These are phyloP conservation scores for Mycena metata DNA, from an alignment of 768 basidiomycete species.

Conservation along the genomic window DNA sequence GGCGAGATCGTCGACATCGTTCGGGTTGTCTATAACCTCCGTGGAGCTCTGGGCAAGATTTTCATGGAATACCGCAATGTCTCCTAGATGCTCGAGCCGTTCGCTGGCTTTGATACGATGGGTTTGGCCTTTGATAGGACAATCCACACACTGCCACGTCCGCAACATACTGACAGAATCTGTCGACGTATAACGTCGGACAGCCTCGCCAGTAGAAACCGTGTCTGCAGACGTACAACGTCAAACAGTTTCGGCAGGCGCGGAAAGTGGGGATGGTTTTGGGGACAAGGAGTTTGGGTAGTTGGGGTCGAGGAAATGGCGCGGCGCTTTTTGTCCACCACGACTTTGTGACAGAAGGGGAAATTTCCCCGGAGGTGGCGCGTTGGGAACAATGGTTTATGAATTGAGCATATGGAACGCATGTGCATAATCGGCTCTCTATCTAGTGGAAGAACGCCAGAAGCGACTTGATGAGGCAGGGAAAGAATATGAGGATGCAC, in stretches of 20 bases:
- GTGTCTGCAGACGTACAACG: too few species aligned
- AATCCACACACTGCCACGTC: slow-evolving; percentile 20
- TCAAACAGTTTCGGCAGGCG: too few species aligned
- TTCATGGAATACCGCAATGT: too few species aligned
- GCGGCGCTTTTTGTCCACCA: slow-evolving; percentile 3
- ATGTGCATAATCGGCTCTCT: slow-evolving; percentile 4
- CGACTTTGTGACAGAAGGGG: slow-evolving; percentile 16
- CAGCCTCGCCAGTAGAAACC: neutral
- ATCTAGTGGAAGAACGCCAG: slow-evolving; percentile 25
- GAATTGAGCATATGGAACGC: slow-evolving; percentile 10
- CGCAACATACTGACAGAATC: slow-evolving; percentile 8
- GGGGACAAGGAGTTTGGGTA: too few species aligned
- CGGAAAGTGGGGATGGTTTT: neutral
- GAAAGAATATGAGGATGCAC: slow-evolving; percentile 16
- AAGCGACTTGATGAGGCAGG: neutral
- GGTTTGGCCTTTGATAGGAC: slow-evolving; percentile 25
- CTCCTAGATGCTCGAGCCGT: too few species aligned
- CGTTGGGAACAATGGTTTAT: neutral
- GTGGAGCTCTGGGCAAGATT: too few species aligned
- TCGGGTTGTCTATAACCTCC: neutral
- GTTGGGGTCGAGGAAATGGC: neutral
- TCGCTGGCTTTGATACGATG: neutral
- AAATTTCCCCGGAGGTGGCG: neutral
- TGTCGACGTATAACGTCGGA: slow-evolving; percentile 8
- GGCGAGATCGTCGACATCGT: neutral